Evolutionary conservation across 169 alveolate genomes (phyloP).

Genomic region (Plasmodium gallinaceum): DNA sequence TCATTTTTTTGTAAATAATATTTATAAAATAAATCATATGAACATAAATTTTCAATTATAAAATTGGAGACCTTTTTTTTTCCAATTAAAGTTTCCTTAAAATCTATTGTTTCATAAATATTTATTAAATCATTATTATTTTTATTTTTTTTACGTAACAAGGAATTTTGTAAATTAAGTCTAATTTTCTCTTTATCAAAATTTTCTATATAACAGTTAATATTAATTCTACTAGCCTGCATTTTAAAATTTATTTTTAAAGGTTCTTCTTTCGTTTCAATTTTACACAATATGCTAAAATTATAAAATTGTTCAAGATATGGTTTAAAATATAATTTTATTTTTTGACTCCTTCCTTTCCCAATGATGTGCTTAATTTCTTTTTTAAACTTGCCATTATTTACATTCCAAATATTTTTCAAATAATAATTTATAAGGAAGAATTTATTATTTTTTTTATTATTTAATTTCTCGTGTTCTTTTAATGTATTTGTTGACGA

Average conservation of each 20-base stretch:
- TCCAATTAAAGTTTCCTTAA: constrained; percentile 66
- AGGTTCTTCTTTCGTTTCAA: constrained; percentile 44
- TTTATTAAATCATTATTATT: constrained; percentile 23
- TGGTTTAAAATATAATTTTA: constrained; percentile 62
- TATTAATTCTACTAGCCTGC: constrained; percentile 49
- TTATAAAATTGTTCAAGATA: constrained; percentile 69
- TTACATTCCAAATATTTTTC: constrained; percentile 6
- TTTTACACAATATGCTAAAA: constrained; percentile 53
- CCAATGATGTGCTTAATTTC: constrained; percentile 41
- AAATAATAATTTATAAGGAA: constrained; percentile 53
- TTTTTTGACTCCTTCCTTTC: constrained; percentile 55
- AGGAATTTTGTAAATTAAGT: constrained; percentile 20
- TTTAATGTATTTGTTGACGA: constrained; percentile 1
- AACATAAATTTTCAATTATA: constrained; percentile 60
- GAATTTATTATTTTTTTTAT: constrained; percentile 1
- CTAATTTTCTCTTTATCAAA: constrained; percentile 29
- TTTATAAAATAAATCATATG: constrained; percentile 61
- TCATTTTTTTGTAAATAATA: constrained; percentile 62
- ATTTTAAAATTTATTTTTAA: constrained; percentile 56
- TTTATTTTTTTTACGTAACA: constrained; percentile 21
- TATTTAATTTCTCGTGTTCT: not conserved
- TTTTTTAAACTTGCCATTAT: constrained; percentile 21
- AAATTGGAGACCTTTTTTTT: constrained; percentile 40
- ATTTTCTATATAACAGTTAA: constrained; percentile 54
- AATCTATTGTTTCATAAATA: constrained; percentile 24